Conservation (phyloP, 1,139 yeast species). For the Sugiyamaella neomexicana region DNA sequence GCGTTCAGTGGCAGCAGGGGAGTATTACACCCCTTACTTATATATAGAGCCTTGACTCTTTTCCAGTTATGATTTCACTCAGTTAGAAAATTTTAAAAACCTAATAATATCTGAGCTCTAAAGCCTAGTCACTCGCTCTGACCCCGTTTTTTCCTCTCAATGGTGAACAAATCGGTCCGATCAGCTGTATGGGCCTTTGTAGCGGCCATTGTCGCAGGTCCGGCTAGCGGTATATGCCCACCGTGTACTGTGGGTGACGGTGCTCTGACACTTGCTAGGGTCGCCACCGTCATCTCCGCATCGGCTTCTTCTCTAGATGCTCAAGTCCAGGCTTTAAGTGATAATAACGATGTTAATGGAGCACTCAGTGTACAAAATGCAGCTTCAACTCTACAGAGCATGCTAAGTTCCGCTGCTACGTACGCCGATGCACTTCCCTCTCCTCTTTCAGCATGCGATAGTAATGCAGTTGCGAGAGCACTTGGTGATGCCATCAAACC, state of each 20-base stretch:
- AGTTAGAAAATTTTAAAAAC: not conserved
- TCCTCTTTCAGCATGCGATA: constrained; percentile 5
- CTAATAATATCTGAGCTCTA: not conserved
- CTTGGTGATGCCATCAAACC: not conserved
- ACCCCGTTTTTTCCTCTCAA: not conserved
- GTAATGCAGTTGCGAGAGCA: constrained; percentile 14
- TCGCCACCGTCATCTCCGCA: not conserved
- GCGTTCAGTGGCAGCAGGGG: not conserved
- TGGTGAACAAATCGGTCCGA: constrained; percentile 2
- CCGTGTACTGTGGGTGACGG: not conserved
- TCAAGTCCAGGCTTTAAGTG: not conserved
- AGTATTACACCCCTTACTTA: not conserved
- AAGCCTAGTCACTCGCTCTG: not conserved
- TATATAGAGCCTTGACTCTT: not conserved
- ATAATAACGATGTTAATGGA: constrained; percentile 1
- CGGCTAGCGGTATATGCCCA: not conserved
- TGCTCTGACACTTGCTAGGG: not conserved
- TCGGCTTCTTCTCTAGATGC: constrained; percentile 4
- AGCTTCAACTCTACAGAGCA: not conserved
- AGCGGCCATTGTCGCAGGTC: not conserved
- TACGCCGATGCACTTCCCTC: constrained; percentile 15
- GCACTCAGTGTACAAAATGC: constrained; percentile 12
- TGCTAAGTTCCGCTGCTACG: constrained; percentile 9
- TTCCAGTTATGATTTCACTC: not conserved
- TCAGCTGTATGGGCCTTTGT: constrained; percentile 3